phyloP scores from a whole-genome alignment of 768 basidiomycete species.

The Galerina marginata region DNA sequence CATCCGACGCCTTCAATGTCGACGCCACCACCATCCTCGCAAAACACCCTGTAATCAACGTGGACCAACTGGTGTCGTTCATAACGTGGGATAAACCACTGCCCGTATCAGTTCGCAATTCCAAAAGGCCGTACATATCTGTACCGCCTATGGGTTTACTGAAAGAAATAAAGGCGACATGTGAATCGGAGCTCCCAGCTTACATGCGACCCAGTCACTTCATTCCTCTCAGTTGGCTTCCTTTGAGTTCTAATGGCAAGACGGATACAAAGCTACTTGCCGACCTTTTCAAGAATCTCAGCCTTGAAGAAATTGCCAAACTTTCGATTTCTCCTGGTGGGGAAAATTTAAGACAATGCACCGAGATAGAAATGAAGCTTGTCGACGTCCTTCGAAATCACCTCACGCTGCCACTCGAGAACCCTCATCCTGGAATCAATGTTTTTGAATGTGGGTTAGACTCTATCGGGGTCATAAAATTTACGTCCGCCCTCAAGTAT shows the following conservation, averaged over 20 bases:
- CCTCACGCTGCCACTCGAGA: slow-evolving; percentile 20
- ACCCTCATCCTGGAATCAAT: slow-evolving; percentile 30
- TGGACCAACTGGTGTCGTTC: slow-evolving; percentile 52
- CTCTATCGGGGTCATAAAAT: slow-evolving; percentile 35
- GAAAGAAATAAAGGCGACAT: slow-evolving; percentile 37
- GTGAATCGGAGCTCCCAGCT: slow-evolving; percentile 47
- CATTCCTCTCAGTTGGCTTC: slow-evolving; percentile 52
- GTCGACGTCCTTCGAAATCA: slow-evolving; percentile 29
- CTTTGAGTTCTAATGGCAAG: slow-evolving; percentile 46
- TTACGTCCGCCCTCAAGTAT: slow-evolving; percentile 29
- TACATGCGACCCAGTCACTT: slow-evolving; percentile 60
- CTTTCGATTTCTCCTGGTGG: slow-evolving; percentile 22
- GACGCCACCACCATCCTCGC: slow-evolving; percentile 49
- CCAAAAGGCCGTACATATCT: slow-evolving; percentile 22
- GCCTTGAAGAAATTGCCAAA: slow-evolving; percentile 26
- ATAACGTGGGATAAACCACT: slow-evolving; percentile 45
- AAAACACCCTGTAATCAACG: slow-evolving; percentile 47
- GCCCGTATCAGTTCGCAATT: slow-evolving; percentile 43
- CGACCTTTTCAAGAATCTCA: slow-evolving; percentile 32
- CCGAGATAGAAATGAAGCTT: slow-evolving; percentile 22
- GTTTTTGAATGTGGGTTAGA: slow-evolving; percentile 38
- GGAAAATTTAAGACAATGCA: slow-evolving; percentile 14
- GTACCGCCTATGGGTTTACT: slow-evolving; percentile 34
- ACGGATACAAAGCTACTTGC: slow-evolving; percentile 40
- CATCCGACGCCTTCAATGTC: slow-evolving; percentile 30